Evolutionary conservation across 2,329 filamentous ascomycete genomes (phyloP).

Genomic region (Monosporascus sp.): DNA sequence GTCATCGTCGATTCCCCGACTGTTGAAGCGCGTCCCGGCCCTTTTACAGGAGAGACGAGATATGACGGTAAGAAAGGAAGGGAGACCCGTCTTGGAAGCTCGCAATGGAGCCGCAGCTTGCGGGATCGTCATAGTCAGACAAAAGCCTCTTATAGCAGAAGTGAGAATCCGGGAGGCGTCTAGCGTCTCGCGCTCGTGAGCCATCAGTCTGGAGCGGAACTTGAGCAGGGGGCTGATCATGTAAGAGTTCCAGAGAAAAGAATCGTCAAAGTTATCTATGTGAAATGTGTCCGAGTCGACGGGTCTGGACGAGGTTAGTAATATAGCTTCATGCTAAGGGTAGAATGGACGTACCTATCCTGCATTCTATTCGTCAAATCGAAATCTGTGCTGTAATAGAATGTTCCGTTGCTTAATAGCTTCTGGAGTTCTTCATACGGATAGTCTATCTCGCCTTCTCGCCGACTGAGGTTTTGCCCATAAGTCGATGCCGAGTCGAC

Average conservation of each 20-base stretch:
- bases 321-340: conserved; percentile 10
- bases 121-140: conserved; percentile 78
- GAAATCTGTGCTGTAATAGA: conserved; percentile 98
- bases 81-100: conserved; percentile 60
- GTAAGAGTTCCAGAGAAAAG: conserved; percentile 96
- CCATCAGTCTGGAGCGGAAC: conserved; percentile 76
- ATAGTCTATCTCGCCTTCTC: conserved; percentile 71
- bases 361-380: conserved; percentile 91
- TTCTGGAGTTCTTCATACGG: conserved; percentile 89
- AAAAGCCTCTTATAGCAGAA: conserved; percentile 90
- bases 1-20: conserved; percentile 95
- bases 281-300: conserved; percentile 75
- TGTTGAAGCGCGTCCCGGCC: conserved; percentile 93
- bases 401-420: conserved; percentile 85
- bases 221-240: conserved; percentile 92
- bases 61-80: conserved; percentile 81
- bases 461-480: conserved; percentile 51
- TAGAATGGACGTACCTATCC: conserved; percentile 54
- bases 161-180: conserved; percentile 85
- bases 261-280: conserved; percentile 86
- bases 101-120: conserved; percentile 67
- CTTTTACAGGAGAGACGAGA: conserved; percentile 85
- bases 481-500: conserved; percentile 44
- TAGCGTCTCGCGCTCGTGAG: conserved; percentile 69
- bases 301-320: conserved; percentile 43